Evolutionary conservation across 2,329 filamentous ascomycete species (phyloP).

Genomic region (Onygenales sp.): DNA sequence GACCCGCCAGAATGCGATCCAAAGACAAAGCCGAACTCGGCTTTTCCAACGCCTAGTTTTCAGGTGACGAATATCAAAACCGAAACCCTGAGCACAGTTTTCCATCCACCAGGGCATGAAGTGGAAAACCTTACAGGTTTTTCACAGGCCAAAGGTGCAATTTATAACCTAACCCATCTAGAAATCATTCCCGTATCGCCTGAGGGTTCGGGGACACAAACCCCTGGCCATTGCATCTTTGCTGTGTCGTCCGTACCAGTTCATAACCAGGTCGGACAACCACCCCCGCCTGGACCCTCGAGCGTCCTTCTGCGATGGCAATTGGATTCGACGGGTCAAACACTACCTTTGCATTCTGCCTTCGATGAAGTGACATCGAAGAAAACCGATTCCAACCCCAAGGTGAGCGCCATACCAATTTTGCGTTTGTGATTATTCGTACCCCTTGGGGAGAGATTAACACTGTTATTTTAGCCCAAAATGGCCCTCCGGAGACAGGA

Average conservation of each 20-base stretch:
- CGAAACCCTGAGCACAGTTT: constrained; percentile 25
- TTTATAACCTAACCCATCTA: constrained; percentile 61
- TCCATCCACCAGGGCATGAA: constrained; percentile 16
- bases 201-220: constrained; percentile 48
- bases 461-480: constrained; percentile 28
- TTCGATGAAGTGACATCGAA: constrained; percentile 67
- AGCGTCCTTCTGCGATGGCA: constrained; percentile 81
- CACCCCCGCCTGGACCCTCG: constrained; percentile 49
- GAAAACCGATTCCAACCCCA: constrained; percentile 43
- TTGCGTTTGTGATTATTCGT: neutral
- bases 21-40: constrained; percentile 28
- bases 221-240: constrained; percentile 53
- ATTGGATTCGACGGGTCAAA: constrained; percentile 54
- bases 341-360: constrained; percentile 52
- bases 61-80: constrained; percentile 28
- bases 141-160: constrained; percentile 18
- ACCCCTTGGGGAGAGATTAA: no score
- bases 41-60: constrained; percentile 28
- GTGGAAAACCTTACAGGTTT: constrained; percentile 18
- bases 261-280: constrained; percentile 40
- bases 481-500: constrained; percentile 54
- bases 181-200: constrained; percentile 60
- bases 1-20: constrained; percentile 45
- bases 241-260: constrained; percentile 60
- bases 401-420: constrained; percentile 25